Conservation (phyloP, 1,284 basidiomycete species). For the Boletus subluridellus region DNA sequence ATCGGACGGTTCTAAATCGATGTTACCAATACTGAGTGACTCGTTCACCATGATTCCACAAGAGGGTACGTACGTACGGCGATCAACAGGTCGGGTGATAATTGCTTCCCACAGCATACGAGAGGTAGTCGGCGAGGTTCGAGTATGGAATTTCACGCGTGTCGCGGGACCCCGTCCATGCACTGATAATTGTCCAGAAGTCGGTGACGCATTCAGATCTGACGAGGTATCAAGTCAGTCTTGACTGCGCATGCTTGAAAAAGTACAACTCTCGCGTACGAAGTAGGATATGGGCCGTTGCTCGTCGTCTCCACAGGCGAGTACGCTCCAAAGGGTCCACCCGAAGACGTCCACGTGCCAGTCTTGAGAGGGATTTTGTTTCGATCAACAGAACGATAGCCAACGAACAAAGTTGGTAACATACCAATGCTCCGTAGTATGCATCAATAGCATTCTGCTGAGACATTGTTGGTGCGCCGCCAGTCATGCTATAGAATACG, state of each 20-base stretch:
- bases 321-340: slow-evolving; percentile 10
- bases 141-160: slow-evolving; percentile 22
- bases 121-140: slow-evolving; percentile 23
- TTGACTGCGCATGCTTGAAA: background rate
- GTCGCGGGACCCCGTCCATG: slow-evolving; percentile 24
- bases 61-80: too few species aligned
- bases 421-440: slow-evolving; percentile 22
- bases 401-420: background rate
- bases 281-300: slow-evolving; percentile 26
- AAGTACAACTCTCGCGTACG: slow-evolving; percentile 4
- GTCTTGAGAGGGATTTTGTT: slow-evolving; percentile 9
- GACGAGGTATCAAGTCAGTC: background rate
- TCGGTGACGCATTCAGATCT: slow-evolving; percentile 18
- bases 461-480: slow-evolving; percentile 19
- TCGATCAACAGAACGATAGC: background rate
- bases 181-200: slow-evolving; percentile 21
- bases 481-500: slow-evolving; percentile 25
- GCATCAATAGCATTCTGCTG: slow-evolving; percentile 24
- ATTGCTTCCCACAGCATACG: slow-evolving; percentile 17
- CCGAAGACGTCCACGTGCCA: slow-evolving; percentile 8
- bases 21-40: too few species aligned
- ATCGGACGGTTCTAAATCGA: too few species aligned
- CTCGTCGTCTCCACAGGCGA: background rate
- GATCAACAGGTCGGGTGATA: slow-evolving; percentile 12
- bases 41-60: too few species aligned